Evolutionary conservation across 2,329 filamentous ascomycete species (phyloP), one percentile per base, ranked within the genome.

Genomic region (Tolypocladium guangdongense): DNA sequence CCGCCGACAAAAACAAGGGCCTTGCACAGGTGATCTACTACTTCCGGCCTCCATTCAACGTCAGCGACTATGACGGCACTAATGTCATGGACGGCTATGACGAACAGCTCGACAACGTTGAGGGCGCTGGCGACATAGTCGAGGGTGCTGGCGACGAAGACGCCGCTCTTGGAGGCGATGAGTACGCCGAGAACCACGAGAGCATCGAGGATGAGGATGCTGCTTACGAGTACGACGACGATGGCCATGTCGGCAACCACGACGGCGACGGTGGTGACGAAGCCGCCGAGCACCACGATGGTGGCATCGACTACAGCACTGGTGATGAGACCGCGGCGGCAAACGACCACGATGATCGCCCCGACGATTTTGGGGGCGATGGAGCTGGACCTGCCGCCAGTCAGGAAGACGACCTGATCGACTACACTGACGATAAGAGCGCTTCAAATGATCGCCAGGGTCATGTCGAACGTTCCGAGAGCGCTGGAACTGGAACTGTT

Each of bases 21-120:
- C 63, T 75, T 7, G 69, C 71, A 24, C 70, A 74, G 57, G 65
- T 75, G 47, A 66, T 69, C 16, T 67, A 72, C 52, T 56, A 68
- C 1, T 74, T 73, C 52, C 63, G 65, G 49, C 59, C 64, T 7
- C 65, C 62, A 18, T 57, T 58, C 47, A 55, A 56, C 38, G 35
- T 20, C 20, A 35, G 27, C 16, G 48, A 27, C 18, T 39, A 11
- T 22, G 49, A 37, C n/a, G 55, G 38, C 24, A 24, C n/a, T 22
- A 30, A 37, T 49, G 33, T 16, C 7, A 12, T 63, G 20, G 61
- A 65, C 33, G 59, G 56, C 18, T 59, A 61, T 35, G 57, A 43
- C n/a, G 46, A 36, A 36, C 35, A 27, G 38, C 24, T 45, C 12
- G 38, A 22, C 33, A 30, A 24, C 37, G 55, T 50, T 37, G 43